A percentile compares a stretch with the other conserved stretches of the same genome.
Conservation (phyloP, 352 stramenopile genomes). For the Globisporangium perplexum region DNA sequence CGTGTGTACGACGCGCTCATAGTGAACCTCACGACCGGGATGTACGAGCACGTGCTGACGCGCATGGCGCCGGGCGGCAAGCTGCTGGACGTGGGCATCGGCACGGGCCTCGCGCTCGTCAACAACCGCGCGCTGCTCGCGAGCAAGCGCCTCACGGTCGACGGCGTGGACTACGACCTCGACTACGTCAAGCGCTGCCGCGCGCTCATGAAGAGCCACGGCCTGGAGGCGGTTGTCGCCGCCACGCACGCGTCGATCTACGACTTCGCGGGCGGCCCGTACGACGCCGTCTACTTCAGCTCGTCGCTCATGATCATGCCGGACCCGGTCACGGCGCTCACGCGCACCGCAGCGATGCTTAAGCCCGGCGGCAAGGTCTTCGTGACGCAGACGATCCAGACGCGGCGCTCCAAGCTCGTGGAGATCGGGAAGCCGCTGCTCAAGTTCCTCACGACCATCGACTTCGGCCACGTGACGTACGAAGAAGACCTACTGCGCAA, state of each 20-base stretch:
- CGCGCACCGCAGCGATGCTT: constrained; percentile 57
- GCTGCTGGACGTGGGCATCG: constrained; percentile 89
- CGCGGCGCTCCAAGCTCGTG: constrained; percentile 48
- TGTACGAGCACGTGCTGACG: constrained; percentile 82
- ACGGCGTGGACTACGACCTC: constrained; percentile 88
- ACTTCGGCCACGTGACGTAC: constrained; percentile 89
- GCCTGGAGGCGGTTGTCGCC: constrained; percentile 39
- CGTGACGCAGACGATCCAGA: constrained; percentile 92
- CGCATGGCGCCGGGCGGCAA: constrained; percentile 43
- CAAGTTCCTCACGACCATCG: constrained; percentile 91
- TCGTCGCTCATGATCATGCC: constrained; percentile 91
- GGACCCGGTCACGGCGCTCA: constrained; percentile 77
- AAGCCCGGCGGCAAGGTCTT: constrained; percentile 32
- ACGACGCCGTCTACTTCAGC: constrained; percentile 91
- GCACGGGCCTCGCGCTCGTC: constrained; percentile 67
- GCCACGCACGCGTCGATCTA: constrained; percentile 82
- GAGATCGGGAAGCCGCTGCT: constrained; percentile 85
- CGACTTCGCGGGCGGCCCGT: constrained; percentile 57
- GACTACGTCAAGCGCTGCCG: constrained; percentile 81
- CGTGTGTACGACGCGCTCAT: constrained; percentile 88
- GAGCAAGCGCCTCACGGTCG: constrained; percentile 63
- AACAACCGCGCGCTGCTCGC: constrained; percentile 61
- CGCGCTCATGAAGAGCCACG: constrained; percentile 29
- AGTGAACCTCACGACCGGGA: constrained; percentile 82
- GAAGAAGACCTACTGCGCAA: constrained; percentile 64